Base-by-base conservation (phyloP, 345 rosid species). In the Lumnitzera littorea region DNA sequence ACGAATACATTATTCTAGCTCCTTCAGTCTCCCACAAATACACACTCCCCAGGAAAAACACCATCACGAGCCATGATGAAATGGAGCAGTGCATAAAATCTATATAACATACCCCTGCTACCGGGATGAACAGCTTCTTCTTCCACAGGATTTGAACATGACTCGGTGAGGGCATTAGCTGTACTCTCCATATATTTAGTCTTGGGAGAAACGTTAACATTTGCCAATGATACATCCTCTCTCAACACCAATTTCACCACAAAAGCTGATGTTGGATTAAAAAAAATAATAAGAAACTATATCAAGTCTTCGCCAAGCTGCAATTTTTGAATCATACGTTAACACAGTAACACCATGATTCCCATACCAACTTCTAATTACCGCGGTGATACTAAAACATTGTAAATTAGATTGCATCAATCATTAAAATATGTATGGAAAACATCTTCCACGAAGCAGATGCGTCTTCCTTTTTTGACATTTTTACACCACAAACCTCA, bases 201-300 rank as follows among this genome's bases (percentile, higher is more conserved):
- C 51, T 74, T 71, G 1, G 82, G 77, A 63, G 87, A 77, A 36
- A 65, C 54, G 56, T 65, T 72, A 55, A 68, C 71, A 62, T 74
- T 75, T 62, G 65, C 72, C 46, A 65, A 48, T 15, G 72, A 55
- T 27, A 67, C 54, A 5, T 76, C 74, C 69, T 81, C 87, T 70
- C 87, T 68, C 70, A 72, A 25, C 62, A 73, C 60, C 56, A 84
- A 64, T 67, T 77, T 82, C 4, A 76, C 68, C 58, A 77, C 91
- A 72, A 84, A 84, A 36, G 88, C 90, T 87, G 78, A 36, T 46
- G 61, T 47, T 24, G 51, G 2, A 50, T 51, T 53, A 49, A n/a
- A 43, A 36, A 14, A 16, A 48, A 25, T 2, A 48, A 14, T 24
- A 24, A 9, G n/a, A 54, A 31, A 15, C 48, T 5, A 5, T 5